Conservation (phyloP, 306 rosid genomes). For the Arachis stenosperma region DNA sequence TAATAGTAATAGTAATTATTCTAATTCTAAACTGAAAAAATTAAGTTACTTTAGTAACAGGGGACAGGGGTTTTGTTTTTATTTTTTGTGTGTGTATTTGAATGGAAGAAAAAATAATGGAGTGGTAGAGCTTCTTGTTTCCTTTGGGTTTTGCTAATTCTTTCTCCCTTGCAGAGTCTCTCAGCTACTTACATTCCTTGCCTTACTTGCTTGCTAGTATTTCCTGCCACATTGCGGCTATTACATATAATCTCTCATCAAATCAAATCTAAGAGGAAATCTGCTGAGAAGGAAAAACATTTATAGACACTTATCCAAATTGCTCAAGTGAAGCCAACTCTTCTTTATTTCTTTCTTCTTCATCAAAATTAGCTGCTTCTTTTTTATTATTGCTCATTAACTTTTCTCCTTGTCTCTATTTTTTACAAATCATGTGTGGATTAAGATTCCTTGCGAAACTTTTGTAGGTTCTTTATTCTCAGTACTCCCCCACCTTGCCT, state of each 20-base stretch:
- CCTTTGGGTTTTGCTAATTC: constrained; percentile 29
- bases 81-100: constrained; percentile 16
- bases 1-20: not conserved
- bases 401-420: not conserved
- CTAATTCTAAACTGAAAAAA: constrained; percentile 17
- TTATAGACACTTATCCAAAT: constrained; percentile 38
- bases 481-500: constrained; percentile 24
- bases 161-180: constrained; percentile 38
- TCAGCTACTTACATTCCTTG: constrained; percentile 61
- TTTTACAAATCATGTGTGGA: constrained; percentile 23
- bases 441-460: constrained; percentile 63
- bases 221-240: constrained; percentile 41
- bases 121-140: not conserved
- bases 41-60: constrained; percentile 34
- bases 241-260: not conserved
- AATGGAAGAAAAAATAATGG: constrained; percentile 1
- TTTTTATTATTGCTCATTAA: not conserved
- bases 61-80: constrained; percentile 27
- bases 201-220: constrained; percentile 52
- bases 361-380: constrained; percentile 35
- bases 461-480: constrained; percentile 39
- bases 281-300: not conserved
- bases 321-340: constrained; percentile 22
- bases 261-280: constrained; percentile 5
- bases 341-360: constrained; percentile 23